phyloP scores from a whole-genome alignment of 768 basidiomycete species.

The Agaricus subrufescens region DNA sequence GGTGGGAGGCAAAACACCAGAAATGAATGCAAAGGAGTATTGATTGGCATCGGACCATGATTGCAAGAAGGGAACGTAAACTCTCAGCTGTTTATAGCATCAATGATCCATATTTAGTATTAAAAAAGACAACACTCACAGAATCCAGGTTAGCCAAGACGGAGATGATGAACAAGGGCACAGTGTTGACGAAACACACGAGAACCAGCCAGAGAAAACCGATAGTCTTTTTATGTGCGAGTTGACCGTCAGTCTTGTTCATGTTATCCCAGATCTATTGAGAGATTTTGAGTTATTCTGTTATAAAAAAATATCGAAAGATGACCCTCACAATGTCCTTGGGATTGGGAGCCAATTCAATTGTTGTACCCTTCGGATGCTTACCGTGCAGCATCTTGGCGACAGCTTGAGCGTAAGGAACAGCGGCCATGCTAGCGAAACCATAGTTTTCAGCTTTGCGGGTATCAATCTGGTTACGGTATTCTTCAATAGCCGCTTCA shows the following conservation, averaged over 20 bases:
- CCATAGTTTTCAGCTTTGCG: constrained; percentile 87
- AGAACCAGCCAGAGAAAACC: constrained; percentile 77
- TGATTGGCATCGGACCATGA: constrained; percentile 62
- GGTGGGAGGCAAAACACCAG: constrained; percentile 89
- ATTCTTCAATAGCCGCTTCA: constrained; percentile 69
- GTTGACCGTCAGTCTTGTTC: constrained; percentile 62
- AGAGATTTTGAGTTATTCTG: constrained; percentile 1
- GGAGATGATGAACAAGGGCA: constrained; percentile 88
- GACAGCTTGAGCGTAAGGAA: constrained; percentile 84
- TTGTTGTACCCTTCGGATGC: constrained; percentile 65
- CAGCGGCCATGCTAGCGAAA: constrained; percentile 86
- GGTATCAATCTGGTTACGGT: constrained; percentile 65
- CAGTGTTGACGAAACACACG: constrained; percentile 92
- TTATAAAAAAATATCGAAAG: not conserved
- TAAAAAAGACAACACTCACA: constrained; percentile 34
- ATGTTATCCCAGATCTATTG: constrained; percentile 87
- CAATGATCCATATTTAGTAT: not conserved
- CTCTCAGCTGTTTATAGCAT: constrained; percentile 39
- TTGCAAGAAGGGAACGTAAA: constrained; percentile 73
- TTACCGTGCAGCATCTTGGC: constrained; percentile 67
- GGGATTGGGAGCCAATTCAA: constrained; percentile 80
- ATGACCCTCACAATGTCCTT: constrained; percentile 69
- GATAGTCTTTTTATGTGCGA: constrained; percentile 59
- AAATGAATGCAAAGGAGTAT: constrained; percentile 73
- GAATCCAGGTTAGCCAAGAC: constrained; percentile 86